Percentiles rank a stretch among this genome's conserved stretches.
phyloP scores from a whole-genome alignment of 2,329 filamentous ascomycete genomes.

The Beauveria varroae region DNA sequence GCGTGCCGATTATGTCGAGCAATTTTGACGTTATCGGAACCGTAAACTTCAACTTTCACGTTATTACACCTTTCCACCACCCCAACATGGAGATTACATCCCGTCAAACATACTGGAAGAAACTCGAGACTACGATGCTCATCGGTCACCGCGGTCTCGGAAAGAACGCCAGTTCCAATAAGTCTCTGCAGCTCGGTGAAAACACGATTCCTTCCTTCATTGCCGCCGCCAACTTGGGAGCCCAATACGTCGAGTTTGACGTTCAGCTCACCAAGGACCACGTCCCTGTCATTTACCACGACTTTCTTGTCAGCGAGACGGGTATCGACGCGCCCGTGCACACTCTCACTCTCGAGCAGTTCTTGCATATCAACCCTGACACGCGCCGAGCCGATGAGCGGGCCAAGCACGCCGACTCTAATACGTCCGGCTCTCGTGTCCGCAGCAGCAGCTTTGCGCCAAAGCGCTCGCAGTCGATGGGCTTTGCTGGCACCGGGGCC shows the following conservation, averaged over 20 bases:
- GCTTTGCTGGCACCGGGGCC: slow-evolving; percentile 35
- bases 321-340: slow-evolving; percentile 96
- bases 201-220: slow-evolving; percentile 97
- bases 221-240: slow-evolving; percentile 86
- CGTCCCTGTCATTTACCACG: slow-evolving; percentile 96
- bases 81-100: slow-evolving; percentile 89
- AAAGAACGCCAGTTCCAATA: slow-evolving; percentile 79
- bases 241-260: slow-evolving; percentile 68
- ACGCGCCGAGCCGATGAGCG: slow-evolving; percentile 28
- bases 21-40: slow-evolving; percentile 85
- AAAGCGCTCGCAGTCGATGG: slow-evolving; percentile 49
- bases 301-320: slow-evolving; percentile 95
- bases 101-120: slow-evolving; percentile 94
- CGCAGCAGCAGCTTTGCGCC: slow-evolving; percentile 33
- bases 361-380: slow-evolving; percentile 73
- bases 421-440: slow-evolving; percentile 14
- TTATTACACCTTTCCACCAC: slow-evolving; percentile 91
- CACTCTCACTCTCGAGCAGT: slow-evolving; percentile 89
- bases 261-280: slow-evolving; percentile 98
- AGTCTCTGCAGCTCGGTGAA: slow-evolving; percentile 87
- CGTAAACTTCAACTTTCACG: slow-evolving; percentile 93
- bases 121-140: slow-evolving; percentile 78
- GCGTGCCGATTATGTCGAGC: slow-evolving; percentile 80
- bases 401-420: slow-evolving; percentile 14
- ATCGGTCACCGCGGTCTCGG: slow-evolving; percentile 69